Conservation (phyloP, 2,329 filamentous ascomycete genomes). For the Blastomyces parvus region DNA sequence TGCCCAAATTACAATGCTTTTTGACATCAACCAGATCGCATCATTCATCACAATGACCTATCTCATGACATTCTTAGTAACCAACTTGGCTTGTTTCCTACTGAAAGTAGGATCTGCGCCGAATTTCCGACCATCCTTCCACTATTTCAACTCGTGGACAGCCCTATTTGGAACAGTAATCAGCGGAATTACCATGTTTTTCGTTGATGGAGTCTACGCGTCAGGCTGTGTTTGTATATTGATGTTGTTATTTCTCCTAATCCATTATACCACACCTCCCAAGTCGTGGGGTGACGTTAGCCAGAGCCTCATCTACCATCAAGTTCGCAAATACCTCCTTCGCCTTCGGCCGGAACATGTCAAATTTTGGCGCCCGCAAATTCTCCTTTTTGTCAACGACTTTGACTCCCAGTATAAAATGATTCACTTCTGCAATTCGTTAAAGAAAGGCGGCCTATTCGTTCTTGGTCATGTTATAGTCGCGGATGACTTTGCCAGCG, state of each 20-base stretch:
- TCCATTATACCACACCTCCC: slow-evolving; percentile 75
- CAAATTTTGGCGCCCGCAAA: slow-evolving; percentile 87
- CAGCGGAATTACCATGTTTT: slow-evolving; percentile 77
- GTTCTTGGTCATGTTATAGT: slow-evolving; percentile 83
- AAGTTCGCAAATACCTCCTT: slow-evolving; percentile 78
- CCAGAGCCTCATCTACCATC: slow-evolving; percentile 78
- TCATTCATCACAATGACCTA: slow-evolving; percentile 88
- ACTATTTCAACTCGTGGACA: slow-evolving; percentile 81
- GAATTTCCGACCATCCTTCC: slow-evolving; percentile 80
- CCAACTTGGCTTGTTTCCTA: slow-evolving; percentile 77
- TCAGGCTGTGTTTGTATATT: slow-evolving; percentile 64
- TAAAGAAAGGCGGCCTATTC: slow-evolving; percentile 80
- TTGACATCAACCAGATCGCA: slow-evolving; percentile 78
- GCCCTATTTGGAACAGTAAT: slow-evolving; percentile 64
- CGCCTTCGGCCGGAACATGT: slow-evolving; percentile 80
- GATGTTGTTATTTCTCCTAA: slow-evolving; percentile 68
- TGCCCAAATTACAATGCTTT: slow-evolving; percentile 69
- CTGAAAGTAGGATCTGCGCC: slow-evolving; percentile 79
- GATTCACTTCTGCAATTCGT: slow-evolving; percentile 82
- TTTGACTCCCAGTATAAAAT: slow-evolving; percentile 71
- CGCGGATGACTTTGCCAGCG: slow-evolving; percentile 66
- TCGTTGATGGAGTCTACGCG: slow-evolving; percentile 74
- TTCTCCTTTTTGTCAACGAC: slow-evolving; percentile 73
- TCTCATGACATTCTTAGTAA: slow-evolving; percentile 84
- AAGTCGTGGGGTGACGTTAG: slow-evolving; percentile 88